Evolutionary conservation across 352 stramenopile species (phyloP), one percentile per base, ranked within the genome.

Genomic region (Pythium guiyangense): DNA sequence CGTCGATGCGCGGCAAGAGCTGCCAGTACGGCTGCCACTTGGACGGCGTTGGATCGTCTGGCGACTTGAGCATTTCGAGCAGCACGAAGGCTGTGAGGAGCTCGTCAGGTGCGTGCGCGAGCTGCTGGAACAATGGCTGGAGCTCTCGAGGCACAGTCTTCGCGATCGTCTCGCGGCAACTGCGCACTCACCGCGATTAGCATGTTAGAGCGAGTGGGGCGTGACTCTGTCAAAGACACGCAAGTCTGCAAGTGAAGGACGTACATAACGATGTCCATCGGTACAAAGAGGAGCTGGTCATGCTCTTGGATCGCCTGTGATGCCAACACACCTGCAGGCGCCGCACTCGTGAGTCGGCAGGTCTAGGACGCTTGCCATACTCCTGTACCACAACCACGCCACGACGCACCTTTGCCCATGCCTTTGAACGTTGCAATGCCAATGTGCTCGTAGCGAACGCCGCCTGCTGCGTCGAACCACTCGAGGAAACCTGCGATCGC

Each of bases 31-130:
- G 70, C 49, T 48, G 53, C 79, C 82, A 92, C 0, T 15, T 57
- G 5, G 82, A 90, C 11, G 44, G 49, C 4, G 14, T 20, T 11
- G 8, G 6, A 37, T 25, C 42, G 42, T 49, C 6, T 1, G 66
- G 56, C 31, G 20, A 3, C 8, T 86, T 73, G 52, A 67, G 56
- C 47, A 77, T 62, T 40, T 92, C 77, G 12, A 84, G 35, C 25
- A 92, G 9, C 44, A 92, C 47, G 54, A 89, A 90, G 22, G 76
- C 77, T 0, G 79, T 84, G 26, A 92, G 47, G 18, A 89, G 48
- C 51, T 88, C 82, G 31, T 88, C 74, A 31, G 69, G 60, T 15
- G 70, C 55, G 1, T 60, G 49, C 18, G 59, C 14, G 4, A 89
- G 52, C 26, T 72, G 72, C 15, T 43, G 27, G 40, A 86, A 68